phyloP scores from a whole-genome alignment of 352 stramenopile genomes.

The Pythium vanterpoolii region DNA sequence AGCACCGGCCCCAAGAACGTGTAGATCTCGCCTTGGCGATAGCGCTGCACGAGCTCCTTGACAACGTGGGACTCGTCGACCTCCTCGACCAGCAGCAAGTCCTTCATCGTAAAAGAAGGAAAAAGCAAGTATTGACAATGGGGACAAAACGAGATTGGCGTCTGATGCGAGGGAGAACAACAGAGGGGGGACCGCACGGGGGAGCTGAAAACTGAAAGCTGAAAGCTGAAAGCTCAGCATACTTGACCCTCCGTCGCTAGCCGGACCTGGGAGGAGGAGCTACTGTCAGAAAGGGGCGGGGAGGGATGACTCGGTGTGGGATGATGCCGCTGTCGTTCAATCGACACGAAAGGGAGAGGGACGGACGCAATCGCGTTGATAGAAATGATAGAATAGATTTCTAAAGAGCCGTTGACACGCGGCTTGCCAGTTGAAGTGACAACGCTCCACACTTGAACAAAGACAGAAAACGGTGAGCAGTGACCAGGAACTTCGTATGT shows the following conservation, averaged over 20 bases:
- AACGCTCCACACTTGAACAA: neutral
- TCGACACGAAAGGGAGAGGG: slow-evolving; percentile 3
- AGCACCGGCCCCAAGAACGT: slow-evolving; percentile 91
- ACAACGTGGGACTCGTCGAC: slow-evolving; percentile 77
- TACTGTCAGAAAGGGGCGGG: neutral
- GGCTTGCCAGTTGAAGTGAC: slow-evolving; percentile 17
- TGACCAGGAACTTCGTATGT: neutral
- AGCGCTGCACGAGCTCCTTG: slow-evolving; percentile 74
- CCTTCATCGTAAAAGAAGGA: slow-evolving; percentile 32
- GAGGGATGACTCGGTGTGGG: slow-evolving; percentile 20
- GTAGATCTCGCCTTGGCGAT: slow-evolving; percentile 83
- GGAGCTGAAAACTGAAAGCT: neutral
- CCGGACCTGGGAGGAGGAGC: neutral
- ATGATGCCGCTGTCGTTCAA: slow-evolving; percentile 13
- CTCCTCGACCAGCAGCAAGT: slow-evolving; percentile 77
- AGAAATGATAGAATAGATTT: slow-evolving; percentile 18
- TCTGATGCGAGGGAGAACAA: neutral
- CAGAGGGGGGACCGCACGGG: neutral
- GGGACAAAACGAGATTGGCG: neutral
- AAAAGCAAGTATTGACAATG: neutral
- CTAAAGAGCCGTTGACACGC: slow-evolving; percentile 24
- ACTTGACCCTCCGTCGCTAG: neutral
- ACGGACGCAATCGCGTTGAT: neutral
- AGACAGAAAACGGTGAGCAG: slow-evolving; percentile 5
- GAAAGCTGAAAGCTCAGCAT: neutral